Conservation (phyloP, 768 basidiomycete species). For the Rhizopogon sp. region DNA sequence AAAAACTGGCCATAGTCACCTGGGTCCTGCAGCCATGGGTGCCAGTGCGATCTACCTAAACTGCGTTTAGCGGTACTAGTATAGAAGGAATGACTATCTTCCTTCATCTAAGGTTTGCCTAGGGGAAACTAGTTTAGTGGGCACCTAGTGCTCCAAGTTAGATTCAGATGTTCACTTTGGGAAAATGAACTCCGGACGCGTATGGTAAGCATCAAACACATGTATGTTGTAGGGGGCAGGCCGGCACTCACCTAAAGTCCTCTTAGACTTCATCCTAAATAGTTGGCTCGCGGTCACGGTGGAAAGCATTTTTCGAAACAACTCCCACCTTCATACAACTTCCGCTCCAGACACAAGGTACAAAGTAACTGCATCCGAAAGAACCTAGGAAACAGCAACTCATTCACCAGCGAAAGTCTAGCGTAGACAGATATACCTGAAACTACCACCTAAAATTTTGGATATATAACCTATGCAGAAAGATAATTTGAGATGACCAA, state of each 20-base stretch:
- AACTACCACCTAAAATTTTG: conserved; percentile 6
- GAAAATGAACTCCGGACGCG: not conserved
- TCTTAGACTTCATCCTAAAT: no score
- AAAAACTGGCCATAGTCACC: not conserved
- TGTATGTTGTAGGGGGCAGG: not conserved
- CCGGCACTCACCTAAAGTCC: no score
- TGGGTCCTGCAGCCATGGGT: not conserved
- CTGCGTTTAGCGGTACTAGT: not conserved
- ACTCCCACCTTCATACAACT: no score
- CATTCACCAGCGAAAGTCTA: not conserved
- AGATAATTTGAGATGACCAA: conserved; percentile 15
- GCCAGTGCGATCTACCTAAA: not conserved
- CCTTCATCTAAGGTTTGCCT: no score
- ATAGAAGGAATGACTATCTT: no score
- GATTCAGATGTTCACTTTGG: no score
- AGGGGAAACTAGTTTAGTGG: no score
- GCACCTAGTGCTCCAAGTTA: not conserved
- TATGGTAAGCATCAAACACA: not conserved
- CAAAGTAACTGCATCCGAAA: not conserved
- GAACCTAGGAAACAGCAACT: not conserved
- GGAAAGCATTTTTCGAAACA: no score
- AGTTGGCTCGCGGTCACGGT: no score
- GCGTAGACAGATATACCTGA: conserved; percentile 3
- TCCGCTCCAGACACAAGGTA: no score
- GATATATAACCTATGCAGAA: conserved; percentile 11